phyloP scores from a whole-genome alignment of 2,329 filamentous ascomycete genomes.

The Lecanoromycetidae sp. region DNA sequence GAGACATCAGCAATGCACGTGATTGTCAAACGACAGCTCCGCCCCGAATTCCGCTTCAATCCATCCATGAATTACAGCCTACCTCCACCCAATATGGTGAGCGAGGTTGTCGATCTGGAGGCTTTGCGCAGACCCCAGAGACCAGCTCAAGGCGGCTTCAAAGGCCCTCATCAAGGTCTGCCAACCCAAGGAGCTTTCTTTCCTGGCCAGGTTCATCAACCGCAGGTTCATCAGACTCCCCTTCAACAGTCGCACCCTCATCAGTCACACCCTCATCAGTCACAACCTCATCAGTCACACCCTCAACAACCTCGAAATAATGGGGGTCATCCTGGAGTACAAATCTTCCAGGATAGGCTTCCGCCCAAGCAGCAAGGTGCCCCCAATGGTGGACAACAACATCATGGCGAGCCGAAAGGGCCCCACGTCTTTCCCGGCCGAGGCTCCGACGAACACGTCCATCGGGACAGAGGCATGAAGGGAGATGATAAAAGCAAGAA shows the following conservation, averaged over 20 bases:
- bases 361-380: too few species aligned
- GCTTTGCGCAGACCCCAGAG: not conserved
- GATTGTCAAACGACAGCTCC: slow-evolving; percentile 8
- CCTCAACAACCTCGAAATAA: not conserved
- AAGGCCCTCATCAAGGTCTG: not conserved
- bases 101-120: not conserved
- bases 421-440: too few species aligned
- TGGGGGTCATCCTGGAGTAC: too few species aligned
- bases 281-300: not conserved
- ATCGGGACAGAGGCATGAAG: too few species aligned
- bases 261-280: not conserved
- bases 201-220: not conserved
- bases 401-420: too few species aligned
- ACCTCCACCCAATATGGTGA: not conserved
- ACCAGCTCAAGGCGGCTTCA: not conserved
- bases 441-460: too few species aligned
- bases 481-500: too few species aligned
- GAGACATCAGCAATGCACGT: slow-evolving; percentile 4
- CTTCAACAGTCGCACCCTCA: not conserved
- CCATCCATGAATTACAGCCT: not conserved
- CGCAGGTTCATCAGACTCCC: not conserved
- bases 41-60: not conserved
- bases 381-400: too few species aligned
- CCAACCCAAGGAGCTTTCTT: not conserved
- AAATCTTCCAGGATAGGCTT: too few species aligned